A percentile compares a stretch with the other conserved stretches of the same genome.
phyloP scores from a whole-genome alignment of 176 grass and related monocot genomes.

The Canna indica region DNA sequence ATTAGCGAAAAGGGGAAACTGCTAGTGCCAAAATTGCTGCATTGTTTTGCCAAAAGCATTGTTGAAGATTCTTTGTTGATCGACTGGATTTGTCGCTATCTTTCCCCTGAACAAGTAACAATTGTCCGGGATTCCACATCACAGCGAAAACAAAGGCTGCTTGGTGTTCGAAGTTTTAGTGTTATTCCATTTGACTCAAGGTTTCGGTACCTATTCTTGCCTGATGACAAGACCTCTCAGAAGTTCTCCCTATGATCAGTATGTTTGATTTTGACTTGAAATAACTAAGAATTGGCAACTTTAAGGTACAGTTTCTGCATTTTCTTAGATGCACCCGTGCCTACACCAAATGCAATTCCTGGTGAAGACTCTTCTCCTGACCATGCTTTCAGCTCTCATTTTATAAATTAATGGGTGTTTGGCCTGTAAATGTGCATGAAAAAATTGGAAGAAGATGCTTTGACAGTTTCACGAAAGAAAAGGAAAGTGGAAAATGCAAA shows the following conservation, averaged over 20 bases:
- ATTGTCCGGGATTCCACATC: slow-evolving; percentile 48
- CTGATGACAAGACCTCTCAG: slow-evolving; percentile 29
- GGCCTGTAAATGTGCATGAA: not conserved
- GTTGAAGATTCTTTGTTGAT: slow-evolving; percentile 77
- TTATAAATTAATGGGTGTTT: not conserved
- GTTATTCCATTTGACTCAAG: slow-evolving; percentile 53
- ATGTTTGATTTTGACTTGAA: not conserved
- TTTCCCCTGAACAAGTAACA: slow-evolving; percentile 56
- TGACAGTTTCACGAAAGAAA: too few relatives aligned
- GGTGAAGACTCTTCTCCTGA: not conserved
- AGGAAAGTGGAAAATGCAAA: not conserved
- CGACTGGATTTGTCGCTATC: slow-evolving; percentile 90
- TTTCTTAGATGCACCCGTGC: not conserved
- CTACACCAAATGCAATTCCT: too few relatives aligned
- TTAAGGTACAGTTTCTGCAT: not conserved
- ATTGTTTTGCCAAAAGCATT: slow-evolving; percentile 60
- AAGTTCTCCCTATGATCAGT: not conserved
- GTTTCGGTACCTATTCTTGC: slow-evolving; percentile 80
- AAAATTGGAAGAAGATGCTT: not conserved
- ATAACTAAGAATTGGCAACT: not conserved
- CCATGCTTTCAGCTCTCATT: not conserved
- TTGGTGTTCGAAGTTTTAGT: slow-evolving; percentile 48
- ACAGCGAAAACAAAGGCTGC: slow-evolving; percentile 57
- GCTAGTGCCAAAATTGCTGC: slow-evolving; percentile 78
- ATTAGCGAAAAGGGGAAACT: slow-evolving; percentile 78